Evolutionary conservation across 352 stramenopile genomes (phyloP).

Genomic region (Sclerospora graminicola): DNA sequence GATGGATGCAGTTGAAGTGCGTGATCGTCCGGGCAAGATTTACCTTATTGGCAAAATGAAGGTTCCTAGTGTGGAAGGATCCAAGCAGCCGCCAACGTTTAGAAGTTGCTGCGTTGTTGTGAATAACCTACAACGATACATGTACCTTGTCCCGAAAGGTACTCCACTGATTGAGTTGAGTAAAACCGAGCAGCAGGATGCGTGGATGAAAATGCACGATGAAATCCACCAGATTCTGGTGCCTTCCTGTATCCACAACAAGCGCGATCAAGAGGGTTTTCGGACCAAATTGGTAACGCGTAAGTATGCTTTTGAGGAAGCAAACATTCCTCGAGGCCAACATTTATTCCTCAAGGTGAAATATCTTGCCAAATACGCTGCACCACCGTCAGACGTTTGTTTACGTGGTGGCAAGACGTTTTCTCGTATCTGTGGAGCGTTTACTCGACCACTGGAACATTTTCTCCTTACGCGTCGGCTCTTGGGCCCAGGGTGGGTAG

Average conservation of each 20-base stretch:
- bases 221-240: slow-evolving; percentile 88
- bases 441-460: slow-evolving; percentile 91
- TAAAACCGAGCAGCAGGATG: slow-evolving; percentile 79
- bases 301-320: slow-evolving; percentile 97
- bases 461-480: slow-evolving; percentile 97
- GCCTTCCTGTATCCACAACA: slow-evolving; percentile 64
- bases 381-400: slow-evolving; percentile 76
- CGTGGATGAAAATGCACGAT: slow-evolving; percentile 82
- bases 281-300: slow-evolving; percentile 92
- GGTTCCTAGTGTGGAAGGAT: slow-evolving; percentile 17
- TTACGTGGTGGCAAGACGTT: slow-evolving; percentile 86
- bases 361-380: slow-evolving; percentile 90
- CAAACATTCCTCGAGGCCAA: slow-evolving; percentile 89
- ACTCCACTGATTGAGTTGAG: slow-evolving; percentile 80
- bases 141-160: slow-evolving; percentile 88
- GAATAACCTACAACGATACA: slow-evolving; percentile 90
- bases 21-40: slow-evolving; percentile 88
- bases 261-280: slow-evolving; percentile 79
- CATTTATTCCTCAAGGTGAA: slow-evolving; percentile 97
- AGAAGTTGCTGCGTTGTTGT: slow-evolving; percentile 95
- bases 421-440: slow-evolving; percentile 91
- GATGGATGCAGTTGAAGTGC: slow-evolving; percentile 94
- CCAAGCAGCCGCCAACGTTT: slow-evolving; percentile 46
- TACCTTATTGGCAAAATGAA: slow-evolving; percentile 97
- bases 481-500: slow-evolving; percentile 96